Evolutionary conservation across 2,329 filamentous ascomycete genomes (phyloP).

Genomic region (Ascochyta lentis): DNA sequence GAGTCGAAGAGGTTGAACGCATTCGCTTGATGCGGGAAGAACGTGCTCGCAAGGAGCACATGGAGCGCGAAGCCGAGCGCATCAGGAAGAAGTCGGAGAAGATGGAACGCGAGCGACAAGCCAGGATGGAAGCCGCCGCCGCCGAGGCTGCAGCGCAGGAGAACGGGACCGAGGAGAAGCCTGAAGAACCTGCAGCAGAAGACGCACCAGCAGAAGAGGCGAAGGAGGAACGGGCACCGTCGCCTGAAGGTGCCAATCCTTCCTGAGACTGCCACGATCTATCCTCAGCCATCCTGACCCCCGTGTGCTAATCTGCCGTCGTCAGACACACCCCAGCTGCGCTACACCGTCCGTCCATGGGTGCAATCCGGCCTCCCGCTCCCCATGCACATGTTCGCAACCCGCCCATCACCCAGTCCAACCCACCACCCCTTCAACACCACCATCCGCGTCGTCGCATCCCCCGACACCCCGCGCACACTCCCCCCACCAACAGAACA

Average conservation of each 20-base stretch:
- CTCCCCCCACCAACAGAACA: no score
- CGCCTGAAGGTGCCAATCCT: constrained; percentile 44
- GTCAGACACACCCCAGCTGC: constrained; percentile 27
- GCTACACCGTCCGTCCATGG: constrained; percentile 37
- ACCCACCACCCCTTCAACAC: not conserved
- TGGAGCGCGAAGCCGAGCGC: constrained; percentile 60
- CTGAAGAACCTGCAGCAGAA: constrained; percentile 29
- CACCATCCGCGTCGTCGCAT: not conserved
- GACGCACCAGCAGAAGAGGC: constrained; percentile 33
- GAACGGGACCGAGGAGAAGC: constrained; percentile 30
- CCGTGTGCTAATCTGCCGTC: constrained; percentile 33
- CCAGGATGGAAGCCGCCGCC: constrained; percentile 38
- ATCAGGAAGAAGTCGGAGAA: constrained; percentile 55
- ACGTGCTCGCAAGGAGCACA: constrained; percentile 77
- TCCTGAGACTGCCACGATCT: constrained; percentile 33
- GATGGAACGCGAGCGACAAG: constrained; percentile 40
- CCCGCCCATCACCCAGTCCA: not conserved
- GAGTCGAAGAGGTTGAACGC: constrained; percentile 91
- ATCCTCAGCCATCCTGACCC: constrained; percentile 15
- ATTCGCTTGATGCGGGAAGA: constrained; percentile 86
- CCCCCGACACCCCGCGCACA: not conserved
- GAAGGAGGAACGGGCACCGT: constrained; percentile 35
- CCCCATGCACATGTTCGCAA: constrained; percentile 22
- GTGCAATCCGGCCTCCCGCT: constrained; percentile 33
- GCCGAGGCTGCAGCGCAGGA: constrained; percentile 25